These are phyloP conservation scores for Lachnum nothofagi DNA, from an alignment of 2,329 filamentous ascomycete species.

Conservation along the genomic window DNA sequence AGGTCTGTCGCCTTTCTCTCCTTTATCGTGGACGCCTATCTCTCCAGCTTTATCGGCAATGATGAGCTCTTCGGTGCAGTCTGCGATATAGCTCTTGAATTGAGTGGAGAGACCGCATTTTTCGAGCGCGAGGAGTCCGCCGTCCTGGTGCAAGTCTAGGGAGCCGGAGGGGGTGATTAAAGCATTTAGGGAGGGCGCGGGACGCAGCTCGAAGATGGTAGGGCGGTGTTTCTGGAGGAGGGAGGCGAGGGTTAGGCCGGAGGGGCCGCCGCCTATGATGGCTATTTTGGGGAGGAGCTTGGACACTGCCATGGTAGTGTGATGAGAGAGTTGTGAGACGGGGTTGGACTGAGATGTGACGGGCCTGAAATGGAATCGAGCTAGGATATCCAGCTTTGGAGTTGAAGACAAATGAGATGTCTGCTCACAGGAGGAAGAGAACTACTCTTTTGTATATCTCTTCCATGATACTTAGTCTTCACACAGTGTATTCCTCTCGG, in stretches of 20 bases:
- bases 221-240: constrained; percentile 6
- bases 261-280: constrained; percentile 21
- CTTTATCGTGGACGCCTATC: constrained; percentile 23
- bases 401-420: too few species aligned
- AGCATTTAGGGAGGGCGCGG: neutral
- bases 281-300: constrained; percentile 11
- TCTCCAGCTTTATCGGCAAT: constrained; percentile 33
- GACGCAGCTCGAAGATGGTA: constrained; percentile 22
- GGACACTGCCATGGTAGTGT: neutral
- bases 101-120: constrained; percentile 41
- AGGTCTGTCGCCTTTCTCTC: constrained; percentile 17
- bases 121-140: constrained; percentile 41
- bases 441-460: too few species aligned
- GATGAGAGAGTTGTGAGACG: neutral
- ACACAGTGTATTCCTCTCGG: too few species aligned
- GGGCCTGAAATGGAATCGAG: too few species aligned
- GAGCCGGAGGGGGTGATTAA: constrained; percentile 33
- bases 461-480: too few species aligned
- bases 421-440: too few species aligned
- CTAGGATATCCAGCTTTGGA: too few species aligned
- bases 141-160: constrained; percentile 43
- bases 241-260: constrained; percentile 12
- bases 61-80: constrained; percentile 39
- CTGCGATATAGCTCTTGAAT: constrained; percentile 40
- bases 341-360: too few species aligned